Conservation (phyloP, 176 grass and related monocot species). For the Leersia perrieri region DNA sequence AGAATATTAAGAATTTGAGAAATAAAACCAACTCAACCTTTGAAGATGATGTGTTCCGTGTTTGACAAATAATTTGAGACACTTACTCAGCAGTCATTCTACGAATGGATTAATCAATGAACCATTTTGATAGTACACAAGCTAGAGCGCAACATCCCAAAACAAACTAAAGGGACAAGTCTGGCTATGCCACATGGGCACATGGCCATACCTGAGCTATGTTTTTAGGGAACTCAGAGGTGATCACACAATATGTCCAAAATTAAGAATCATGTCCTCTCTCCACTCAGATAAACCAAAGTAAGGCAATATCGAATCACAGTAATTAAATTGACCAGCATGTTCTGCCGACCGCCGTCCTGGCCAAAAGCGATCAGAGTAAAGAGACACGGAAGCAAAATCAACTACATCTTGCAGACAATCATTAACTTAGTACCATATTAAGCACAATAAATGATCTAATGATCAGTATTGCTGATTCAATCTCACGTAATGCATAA, state of each 20-base stretch:
- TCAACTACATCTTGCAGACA: neutral
- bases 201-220: neutral
- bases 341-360: neutral
- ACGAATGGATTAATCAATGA: neutral
- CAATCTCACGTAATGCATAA: neutral
- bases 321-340: neutral
- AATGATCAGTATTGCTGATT: neutral
- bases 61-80: neutral
- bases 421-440: neutral
- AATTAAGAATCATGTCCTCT: neutral
- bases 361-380: neutral
- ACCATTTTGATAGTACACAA: neutral
- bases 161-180: neutral
- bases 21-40: neutral
- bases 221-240: neutral
- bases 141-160: neutral
- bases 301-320: neutral
- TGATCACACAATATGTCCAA: neutral
- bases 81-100: neutral
- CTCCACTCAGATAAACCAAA: constrained; percentile 4
- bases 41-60: neutral
- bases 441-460: neutral
- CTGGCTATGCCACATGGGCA: neutral
- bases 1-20: neutral
- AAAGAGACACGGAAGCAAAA: neutral